These are phyloP conservation scores for Melampsora larici-populina DNA, from an alignment of 1,284 basidiomycete species.

Conservation along the genomic window DNA sequence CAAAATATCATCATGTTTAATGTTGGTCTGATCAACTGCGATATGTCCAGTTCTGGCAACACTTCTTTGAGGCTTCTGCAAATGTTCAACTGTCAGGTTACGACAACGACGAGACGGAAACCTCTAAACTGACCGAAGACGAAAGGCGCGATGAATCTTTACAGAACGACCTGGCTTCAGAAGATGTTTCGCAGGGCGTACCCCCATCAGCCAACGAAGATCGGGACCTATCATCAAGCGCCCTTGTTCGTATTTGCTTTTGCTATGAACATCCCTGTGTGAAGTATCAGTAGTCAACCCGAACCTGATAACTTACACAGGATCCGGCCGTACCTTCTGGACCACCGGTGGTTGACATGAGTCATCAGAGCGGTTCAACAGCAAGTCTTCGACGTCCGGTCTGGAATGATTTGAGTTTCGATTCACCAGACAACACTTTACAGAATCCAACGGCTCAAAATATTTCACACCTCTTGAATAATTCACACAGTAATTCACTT, in stretches of 20 bases:
- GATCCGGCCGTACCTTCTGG: not conserved
- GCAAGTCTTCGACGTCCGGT: conserved; percentile 21
- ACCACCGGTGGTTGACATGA: not conserved
- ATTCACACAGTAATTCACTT: conserved; percentile 16
- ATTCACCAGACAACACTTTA: conserved; percentile 31
- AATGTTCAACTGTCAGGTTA: conserved; percentile 49
- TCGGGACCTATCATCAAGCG: not conserved
- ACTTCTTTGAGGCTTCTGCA: conserved; percentile 53
- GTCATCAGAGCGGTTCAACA: conserved; percentile 25
- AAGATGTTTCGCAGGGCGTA: not conserved
- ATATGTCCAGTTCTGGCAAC: conserved; percentile 51
- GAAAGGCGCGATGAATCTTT: not conserved
- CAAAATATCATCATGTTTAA: not conserved
- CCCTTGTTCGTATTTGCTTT: not conserved
- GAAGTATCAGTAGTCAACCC: not conserved
- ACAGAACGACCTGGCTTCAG: not conserved
- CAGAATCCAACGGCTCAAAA: conserved; percentile 25
- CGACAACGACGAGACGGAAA: not conserved
- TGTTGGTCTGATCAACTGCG: not conserved
- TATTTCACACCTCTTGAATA: conserved; percentile 22
- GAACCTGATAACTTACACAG: not conserved
- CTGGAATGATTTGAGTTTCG: conserved; percentile 40
- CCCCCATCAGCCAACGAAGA: not conserved
- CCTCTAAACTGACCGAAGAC: not conserved
- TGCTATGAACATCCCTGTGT: not conserved